Percentiles rank a stretch among this genome's conserved stretches.
phyloP scores from a whole-genome alignment of 768 basidiomycete species.

The Sistotremastrum niveocremeum region DNA sequence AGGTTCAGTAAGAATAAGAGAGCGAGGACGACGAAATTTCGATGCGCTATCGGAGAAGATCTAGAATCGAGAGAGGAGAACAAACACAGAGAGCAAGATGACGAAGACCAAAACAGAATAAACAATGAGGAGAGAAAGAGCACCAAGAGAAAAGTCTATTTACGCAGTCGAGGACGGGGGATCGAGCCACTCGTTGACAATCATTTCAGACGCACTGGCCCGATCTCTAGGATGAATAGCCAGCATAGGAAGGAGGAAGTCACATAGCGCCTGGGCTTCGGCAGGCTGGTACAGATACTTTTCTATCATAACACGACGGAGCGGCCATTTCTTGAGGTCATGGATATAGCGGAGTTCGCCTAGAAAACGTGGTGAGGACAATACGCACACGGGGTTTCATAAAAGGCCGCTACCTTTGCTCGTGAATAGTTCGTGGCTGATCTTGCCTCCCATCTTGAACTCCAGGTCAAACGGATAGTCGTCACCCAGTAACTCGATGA shows the following conservation, averaged over 20 bases:
- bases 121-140: no score
- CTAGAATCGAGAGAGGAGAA: no score
- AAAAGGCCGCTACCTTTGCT: neutral
- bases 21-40: no score
- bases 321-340: constrained; percentile 67
- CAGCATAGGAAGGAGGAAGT: constrained; percentile 68
- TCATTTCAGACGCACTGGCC: constrained; percentile 57
- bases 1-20: no score
- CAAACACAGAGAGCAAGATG: no score
- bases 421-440: constrained; percentile 71
- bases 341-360: constrained; percentile 62
- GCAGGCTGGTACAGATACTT: constrained; percentile 63
- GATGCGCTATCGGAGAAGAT: no score
- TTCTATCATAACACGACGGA: constrained; percentile 75
- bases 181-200: constrained; percentile 62
- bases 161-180: no score
- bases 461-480: constrained; percentile 32
- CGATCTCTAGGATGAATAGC: constrained; percentile 55
- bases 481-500: constrained; percentile 83
- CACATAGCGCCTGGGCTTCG: constrained; percentile 46
- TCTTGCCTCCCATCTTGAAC: constrained; percentile 74
- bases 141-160: no score
- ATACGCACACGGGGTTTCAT: neutral
- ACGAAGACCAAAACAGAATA: no score
- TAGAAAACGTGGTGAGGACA: neutral